A percentile compares a stretch with the other conserved stretches of the same genome.
These are phyloP conservation scores for Lactarius akahatsu DNA, from an alignment of 768 basidiomycete species.

Conservation along the genomic window DNA sequence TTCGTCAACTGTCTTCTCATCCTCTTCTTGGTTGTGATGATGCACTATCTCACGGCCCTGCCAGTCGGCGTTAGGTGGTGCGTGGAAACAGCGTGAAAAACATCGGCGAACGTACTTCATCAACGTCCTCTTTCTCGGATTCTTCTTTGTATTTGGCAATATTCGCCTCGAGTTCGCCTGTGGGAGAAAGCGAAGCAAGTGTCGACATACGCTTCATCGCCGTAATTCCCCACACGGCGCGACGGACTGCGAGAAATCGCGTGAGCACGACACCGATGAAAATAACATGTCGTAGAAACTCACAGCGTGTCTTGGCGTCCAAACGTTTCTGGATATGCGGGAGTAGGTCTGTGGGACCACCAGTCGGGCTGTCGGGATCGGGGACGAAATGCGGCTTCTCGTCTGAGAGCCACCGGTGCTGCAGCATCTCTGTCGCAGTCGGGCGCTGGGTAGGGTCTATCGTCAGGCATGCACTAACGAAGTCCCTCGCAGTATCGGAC, in stretches of 20 bases:
- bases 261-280: neutral
- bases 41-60: constrained; percentile 24
- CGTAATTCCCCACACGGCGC: constrained; percentile 82
- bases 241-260: constrained; percentile 61
- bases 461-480: constrained; percentile 81
- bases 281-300: neutral
- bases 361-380: constrained; percentile 54
- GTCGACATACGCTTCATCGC: constrained; percentile 79
- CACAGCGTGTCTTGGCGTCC: constrained; percentile 58
- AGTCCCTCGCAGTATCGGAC: constrained; percentile 77
- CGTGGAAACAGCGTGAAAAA: neutral
- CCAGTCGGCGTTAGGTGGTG: neutral
- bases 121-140: constrained; percentile 54
- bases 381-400: constrained; percentile 68
- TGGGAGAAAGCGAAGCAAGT: constrained; percentile 47
- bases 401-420: constrained; percentile 80
- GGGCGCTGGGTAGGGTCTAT: constrained; percentile 79
- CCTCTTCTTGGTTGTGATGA: constrained; percentile 22
- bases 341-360: constrained; percentile 72
- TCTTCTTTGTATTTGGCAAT: constrained; percentile 75
- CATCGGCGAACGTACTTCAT: constrained; percentile 29
- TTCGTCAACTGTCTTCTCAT: neutral
- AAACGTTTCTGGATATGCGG: constrained; percentile 89
- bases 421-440: constrained; percentile 69
- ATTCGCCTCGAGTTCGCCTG: constrained; percentile 54